These are phyloP conservation scores for Clitoria ternatea DNA, from an alignment of 306 rosid genomes.

Conservation along the genomic window DNA sequence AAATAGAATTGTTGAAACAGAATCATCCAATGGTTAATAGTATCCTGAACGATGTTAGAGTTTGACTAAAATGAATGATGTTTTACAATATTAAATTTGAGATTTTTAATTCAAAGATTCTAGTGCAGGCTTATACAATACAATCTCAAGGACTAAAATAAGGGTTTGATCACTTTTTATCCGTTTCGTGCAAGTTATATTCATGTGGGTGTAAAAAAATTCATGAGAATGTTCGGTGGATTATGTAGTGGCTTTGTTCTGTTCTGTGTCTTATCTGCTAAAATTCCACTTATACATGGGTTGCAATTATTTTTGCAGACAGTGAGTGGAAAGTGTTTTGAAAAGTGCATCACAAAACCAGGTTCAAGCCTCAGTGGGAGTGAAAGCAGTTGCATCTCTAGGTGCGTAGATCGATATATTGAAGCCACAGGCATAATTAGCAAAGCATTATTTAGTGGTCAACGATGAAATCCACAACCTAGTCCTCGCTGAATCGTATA, in stretches of 20 bases:
- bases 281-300: not conserved
- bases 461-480: constrained; percentile 31
- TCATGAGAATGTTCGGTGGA: no score
- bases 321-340: constrained; percentile 80
- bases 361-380: constrained; percentile 81
- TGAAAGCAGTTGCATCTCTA: constrained; percentile 88
- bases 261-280: not conserved
- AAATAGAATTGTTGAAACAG: no score
- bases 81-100: no score
- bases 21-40: no score
- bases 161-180: no score
- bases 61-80: no score
- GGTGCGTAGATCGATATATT: constrained; percentile 92
- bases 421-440: constrained; percentile 94
- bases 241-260: not conserved
- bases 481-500: not conserved
- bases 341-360: constrained; percentile 88
- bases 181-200: no score
- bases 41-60: no score
- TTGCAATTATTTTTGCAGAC: constrained; percentile 49
- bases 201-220: no score
- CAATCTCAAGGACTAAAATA: no score
- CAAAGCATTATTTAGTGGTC: constrained; percentile 59
- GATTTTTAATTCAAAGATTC: no score
- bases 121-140: no score